Base-by-base conservation (phyloP, 139 green algal species). In the Tetraselmis striata region DNA sequence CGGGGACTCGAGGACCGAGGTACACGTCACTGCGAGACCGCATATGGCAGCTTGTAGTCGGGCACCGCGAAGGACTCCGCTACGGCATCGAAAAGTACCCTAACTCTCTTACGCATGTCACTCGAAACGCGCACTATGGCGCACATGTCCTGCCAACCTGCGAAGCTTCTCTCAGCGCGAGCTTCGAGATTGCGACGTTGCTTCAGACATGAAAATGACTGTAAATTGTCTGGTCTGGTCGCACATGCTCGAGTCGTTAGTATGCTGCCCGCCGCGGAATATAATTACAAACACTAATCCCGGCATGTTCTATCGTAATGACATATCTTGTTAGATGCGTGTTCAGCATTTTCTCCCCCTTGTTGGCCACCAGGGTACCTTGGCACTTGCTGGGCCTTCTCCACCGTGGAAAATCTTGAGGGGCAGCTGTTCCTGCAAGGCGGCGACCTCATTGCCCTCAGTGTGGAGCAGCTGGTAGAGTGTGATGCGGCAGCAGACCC, bases 371-470 rank as follows among this genome's bases (percentile, higher is more conserved):
- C 5, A 67, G 45, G 45, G 11, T 67, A 67, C 18, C 45, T 67
- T 27, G 77, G 77, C 2, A 59, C 77, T 32, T 80, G 77, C 77
- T 80, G 77, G 77, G 77, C 77, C 2, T 80, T 80, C 29, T 80
- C 77, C 2, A 32, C 77, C 23, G 28, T 32, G 2, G 77, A 32
- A 58, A 80, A 80, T n/a, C 2, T 80, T 2, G 77, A 80, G 28
- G 77, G 77, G 28, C 77, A 80, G 28, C n/a, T 59, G 23, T 32
- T 26, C 28, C 28, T 80, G 2, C 24, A 31, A 59, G 27, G 28
- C 31, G 28, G 28, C 5, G 18, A 80, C 28, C 77, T 80, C 2
- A 32, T 26, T 25, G 28, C 31, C 2, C 77, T 80, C 29, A 28
- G 29, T 18, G 77, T 80, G 28, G 77, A 80, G 77, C 77, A 80